phyloP scores from a whole-genome alignment of 2,329 filamentous ascomycete genomes.

The Aspergillus sp. region DNA sequence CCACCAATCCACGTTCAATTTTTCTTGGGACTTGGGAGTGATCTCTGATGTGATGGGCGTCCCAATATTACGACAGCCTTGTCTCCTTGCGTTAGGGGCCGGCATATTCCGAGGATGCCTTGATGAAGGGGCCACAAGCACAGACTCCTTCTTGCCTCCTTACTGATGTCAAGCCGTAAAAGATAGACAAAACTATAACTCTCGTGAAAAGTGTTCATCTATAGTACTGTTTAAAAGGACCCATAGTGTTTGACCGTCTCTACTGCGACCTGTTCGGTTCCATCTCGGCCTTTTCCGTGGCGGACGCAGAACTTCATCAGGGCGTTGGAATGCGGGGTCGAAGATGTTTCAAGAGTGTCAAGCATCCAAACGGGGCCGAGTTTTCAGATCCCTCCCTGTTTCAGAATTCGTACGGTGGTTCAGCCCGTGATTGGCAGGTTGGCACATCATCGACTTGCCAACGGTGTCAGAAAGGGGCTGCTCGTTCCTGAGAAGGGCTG shows the following conservation, averaged over 20 bases:
- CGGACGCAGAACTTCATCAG: too few species aligned
- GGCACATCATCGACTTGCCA: neutral
- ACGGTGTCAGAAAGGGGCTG: neutral
- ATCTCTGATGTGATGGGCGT: neutral
- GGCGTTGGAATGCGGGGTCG: constrained; percentile 21
- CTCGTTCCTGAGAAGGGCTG: neutral
- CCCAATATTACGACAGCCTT: neutral
- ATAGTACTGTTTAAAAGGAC: too few species aligned
- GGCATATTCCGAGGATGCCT: neutral
- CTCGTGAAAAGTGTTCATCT: neutral
- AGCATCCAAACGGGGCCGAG: constrained; percentile 10
- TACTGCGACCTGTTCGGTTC: too few species aligned
- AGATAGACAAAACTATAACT: too few species aligned
- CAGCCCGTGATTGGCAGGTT: constrained; percentile 3
- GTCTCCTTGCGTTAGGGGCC: neutral
- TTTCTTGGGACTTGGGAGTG: neutral
- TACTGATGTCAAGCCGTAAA: neutral
- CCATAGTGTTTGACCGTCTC: too few species aligned
- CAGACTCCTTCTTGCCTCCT: neutral
- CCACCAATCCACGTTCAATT: neutral
- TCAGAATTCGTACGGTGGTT: constrained; percentile 10
- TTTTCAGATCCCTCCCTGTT: constrained; percentile 15
- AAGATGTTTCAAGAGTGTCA: constrained; percentile 19
- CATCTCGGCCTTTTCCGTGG: too few species aligned
- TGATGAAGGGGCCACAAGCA: neutral